phyloP scores from a whole-genome alignment of 1,284 basidiomycete species.

The Trametes versicolor region DNA sequence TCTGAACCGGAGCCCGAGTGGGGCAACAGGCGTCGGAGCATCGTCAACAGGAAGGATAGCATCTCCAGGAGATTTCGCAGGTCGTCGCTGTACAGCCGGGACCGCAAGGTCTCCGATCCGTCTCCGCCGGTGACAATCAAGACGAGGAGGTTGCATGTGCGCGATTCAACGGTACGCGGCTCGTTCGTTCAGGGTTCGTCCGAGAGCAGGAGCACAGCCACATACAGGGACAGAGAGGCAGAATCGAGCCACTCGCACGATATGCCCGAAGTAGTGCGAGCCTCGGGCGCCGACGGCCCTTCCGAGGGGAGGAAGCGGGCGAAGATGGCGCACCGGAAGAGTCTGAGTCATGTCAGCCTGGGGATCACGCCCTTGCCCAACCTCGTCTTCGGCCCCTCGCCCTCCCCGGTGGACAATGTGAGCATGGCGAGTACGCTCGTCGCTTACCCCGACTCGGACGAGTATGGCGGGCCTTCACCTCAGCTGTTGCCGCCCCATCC shows the following conservation, averaged over 20 bases:
- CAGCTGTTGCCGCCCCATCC: slow-evolving; percentile 10
- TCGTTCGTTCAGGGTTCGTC: slow-evolving; percentile 10
- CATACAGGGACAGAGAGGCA: slow-evolving; percentile 3
- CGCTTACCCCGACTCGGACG: slow-evolving; percentile 24
- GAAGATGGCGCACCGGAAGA: slow-evolving; percentile 39
- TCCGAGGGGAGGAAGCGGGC: slow-evolving; percentile 22
- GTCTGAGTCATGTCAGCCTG: slow-evolving; percentile 44
- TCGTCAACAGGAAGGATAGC: slow-evolving; percentile 30
- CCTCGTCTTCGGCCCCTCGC: slow-evolving; percentile 37
- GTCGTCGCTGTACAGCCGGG: slow-evolving; percentile 27
- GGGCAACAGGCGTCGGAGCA: slow-evolving; percentile 24
- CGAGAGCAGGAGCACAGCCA: slow-evolving; percentile 2
- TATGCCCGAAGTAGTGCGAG: slow-evolving; percentile 25
- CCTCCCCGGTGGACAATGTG: slow-evolving; percentile 39
- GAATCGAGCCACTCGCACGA: slow-evolving; percentile 8
- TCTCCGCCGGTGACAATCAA: slow-evolving; percentile 20
- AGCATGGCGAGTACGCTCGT: slow-evolving; percentile 41
- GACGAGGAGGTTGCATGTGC: slow-evolving; percentile 21
- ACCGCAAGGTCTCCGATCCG: slow-evolving; percentile 32
- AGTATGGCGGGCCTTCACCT: slow-evolving; percentile 18
- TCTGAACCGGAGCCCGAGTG: slow-evolving; percentile 31
- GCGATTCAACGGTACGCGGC: slow-evolving; percentile 9
- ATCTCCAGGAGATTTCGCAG: slow-evolving; percentile 26
- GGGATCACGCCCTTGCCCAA: slow-evolving; percentile 42
- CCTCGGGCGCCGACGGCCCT: slow-evolving; percentile 17